A percentile compares a stretch with the other conserved stretches of the same genome.
phyloP scores from a whole-genome alignment of 306 rosid species.

The Trichosanthes truncata region DNA sequence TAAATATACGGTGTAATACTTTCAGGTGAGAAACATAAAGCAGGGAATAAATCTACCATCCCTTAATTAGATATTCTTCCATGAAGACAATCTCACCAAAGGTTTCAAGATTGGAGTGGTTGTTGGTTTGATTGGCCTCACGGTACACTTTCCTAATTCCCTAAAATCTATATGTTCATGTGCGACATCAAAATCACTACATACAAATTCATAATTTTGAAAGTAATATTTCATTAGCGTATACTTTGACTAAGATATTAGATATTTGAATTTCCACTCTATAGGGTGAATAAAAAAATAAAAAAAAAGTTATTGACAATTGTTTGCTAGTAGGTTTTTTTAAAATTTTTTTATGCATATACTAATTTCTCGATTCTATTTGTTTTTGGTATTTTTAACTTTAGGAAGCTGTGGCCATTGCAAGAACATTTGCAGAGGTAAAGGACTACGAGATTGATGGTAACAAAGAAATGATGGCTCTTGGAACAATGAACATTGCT shows the following conservation, averaged over 20 bases:
- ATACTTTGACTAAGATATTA: no score
- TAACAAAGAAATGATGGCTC: constrained; percentile 89
- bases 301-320: no score
- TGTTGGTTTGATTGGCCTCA: constrained; percentile 59
- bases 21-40: constrained; percentile 44
- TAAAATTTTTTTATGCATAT: no score
- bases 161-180: no score
- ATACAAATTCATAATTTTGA: neutral
- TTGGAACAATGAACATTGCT: constrained; percentile 75
- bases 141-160: constrained; percentile 16
- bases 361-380: neutral
- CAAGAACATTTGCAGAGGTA: constrained; percentile 82
- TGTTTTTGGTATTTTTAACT: neutral
- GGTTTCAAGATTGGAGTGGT: constrained; percentile 59
- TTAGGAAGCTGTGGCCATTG: constrained; percentile 91
- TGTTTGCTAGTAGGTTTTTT: no score
- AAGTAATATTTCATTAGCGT: no score
- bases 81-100: constrained; percentile 37
- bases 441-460: constrained; percentile 76
- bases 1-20: neutral
- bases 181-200: neutral
- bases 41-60: constrained; percentile 67
- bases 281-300: no score
- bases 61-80: constrained; percentile 40
- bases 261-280: no score